phyloP scores from a whole-genome alignment of 148 eudicot species.

The Silene conica region DNA sequence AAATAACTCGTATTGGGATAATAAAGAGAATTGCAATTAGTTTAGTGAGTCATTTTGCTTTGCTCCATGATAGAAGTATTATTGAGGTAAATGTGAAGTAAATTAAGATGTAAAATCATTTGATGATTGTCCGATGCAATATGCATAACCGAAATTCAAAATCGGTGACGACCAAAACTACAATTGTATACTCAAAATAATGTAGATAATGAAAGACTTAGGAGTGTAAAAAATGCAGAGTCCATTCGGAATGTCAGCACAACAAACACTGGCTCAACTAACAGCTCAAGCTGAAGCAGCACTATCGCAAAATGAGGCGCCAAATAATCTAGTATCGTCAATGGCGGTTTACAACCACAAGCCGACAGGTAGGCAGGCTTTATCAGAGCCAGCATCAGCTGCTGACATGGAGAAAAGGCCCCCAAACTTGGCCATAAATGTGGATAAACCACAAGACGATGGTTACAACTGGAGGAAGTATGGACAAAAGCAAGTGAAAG shows the following conservation, averaged over 20 bases:
- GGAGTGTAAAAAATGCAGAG: conserved; percentile 36
- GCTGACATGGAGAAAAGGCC: too few relatives aligned
- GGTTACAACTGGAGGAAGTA: conserved; percentile 94
- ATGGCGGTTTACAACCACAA: conserved; percentile 14
- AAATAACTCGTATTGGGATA: too few relatives aligned
- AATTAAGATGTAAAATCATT: too few relatives aligned
- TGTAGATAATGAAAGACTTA: too few relatives aligned
- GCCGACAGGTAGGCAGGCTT: conserved; percentile 2
- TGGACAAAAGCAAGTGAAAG: conserved; percentile 86
- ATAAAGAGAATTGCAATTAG: too few relatives aligned
- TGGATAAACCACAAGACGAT: conserved; percentile 59
- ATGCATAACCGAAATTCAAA: too few relatives aligned
- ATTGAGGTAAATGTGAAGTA: too few relatives aligned
- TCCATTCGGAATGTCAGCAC: conserved; percentile 69
- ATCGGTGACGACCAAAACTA: too few relatives aligned
- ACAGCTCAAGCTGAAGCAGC: conserved; percentile 77
- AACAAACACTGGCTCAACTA: conserved; percentile 79
- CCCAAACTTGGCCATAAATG: conserved; percentile 26
- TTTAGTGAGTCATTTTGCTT: too few relatives aligned
- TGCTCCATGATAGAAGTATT: too few relatives aligned
- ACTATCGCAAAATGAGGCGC: conserved; percentile 42
- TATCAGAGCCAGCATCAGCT: conserved; percentile 4
- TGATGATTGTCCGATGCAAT: too few relatives aligned
- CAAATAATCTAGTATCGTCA: conserved; percentile 1
- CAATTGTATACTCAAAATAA: too few relatives aligned